Evolutionary conservation across 1,284 basidiomycete genomes (phyloP), one percentile per base, ranked within the genome.

Genomic region (Moniliophthora roreri): DNA sequence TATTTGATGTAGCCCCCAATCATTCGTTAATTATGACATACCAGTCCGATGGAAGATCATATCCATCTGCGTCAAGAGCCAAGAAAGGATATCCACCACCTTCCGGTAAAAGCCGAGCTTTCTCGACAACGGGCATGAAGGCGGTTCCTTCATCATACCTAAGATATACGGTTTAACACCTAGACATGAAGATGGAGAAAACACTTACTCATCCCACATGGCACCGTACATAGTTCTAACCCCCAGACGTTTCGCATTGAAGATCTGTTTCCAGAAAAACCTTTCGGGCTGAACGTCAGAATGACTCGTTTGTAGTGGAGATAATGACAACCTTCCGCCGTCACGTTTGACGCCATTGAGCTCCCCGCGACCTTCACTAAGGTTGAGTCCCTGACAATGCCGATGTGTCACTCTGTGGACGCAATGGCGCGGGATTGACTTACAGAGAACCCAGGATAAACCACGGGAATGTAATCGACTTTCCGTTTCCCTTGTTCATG

Each of bases 61-160:
- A 78, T 3, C 86, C 86, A 58, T 90, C 87, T 59, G 79, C 80
- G 60, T 91, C 88, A 13, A 88, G 72, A 5, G 86, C 84, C 60
- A 89, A 67, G 62, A 90, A 87, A 6, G 69, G 73, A 58, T 71
- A 81, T 42, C 73, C 73, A 15, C 82, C 77, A 21, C 78, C 79
- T 48, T 75, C 70, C 15, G 88, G 88, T 1, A 89, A 69, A 52
- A 78, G 71, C 16, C 76, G 71, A 55, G 81, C 81, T 54, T 77
- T 72, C 45, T 80, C 67, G 1, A 89, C 80, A 20, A 82, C 78
- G 4, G 89, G 89, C 71, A 91, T 76, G 59, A 87, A 81, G 2
- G 82, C 87, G 0, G 88, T 91, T 26, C 89, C 89, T 69, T 90
- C 87, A 59, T 91, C 88, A 57, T 91, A 91, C 64, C 86, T 88